Percentiles rank a stretch among this genome's conserved stretches.
Conservation (phyloP, 352 stramenopile species). For the Globisporangium splendens region DNA sequence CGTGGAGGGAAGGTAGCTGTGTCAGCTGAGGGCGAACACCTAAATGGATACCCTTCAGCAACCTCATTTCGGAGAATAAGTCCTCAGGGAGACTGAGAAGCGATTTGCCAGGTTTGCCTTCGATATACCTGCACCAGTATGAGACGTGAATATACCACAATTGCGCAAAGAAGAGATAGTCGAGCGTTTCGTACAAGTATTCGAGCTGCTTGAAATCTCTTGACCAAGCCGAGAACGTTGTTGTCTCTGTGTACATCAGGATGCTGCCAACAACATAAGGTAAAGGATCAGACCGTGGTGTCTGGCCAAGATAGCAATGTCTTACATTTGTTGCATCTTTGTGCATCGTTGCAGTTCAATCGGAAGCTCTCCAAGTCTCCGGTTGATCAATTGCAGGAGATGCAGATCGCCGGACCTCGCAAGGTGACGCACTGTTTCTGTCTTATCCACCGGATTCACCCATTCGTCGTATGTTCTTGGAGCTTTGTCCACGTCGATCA, state of each 20-base stretch:
- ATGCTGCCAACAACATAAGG: neutral
- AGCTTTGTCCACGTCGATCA: slow-evolving; percentile 23
- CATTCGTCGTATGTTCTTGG: slow-evolving; percentile 20
- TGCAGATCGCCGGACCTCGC: slow-evolving; percentile 16
- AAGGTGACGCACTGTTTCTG: slow-evolving; percentile 11
- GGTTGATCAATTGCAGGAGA: slow-evolving; percentile 25
- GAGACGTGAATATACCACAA: too few species aligned
- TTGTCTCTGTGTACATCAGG: slow-evolving; percentile 9
- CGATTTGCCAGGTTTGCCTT: neutral
- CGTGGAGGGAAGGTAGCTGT: slow-evolving; percentile 5
- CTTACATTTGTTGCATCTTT: neutral
- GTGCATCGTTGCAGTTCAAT: slow-evolving; percentile 16
- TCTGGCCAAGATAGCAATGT: neutral
- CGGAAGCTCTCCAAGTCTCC: slow-evolving; percentile 12
- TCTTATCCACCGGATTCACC: slow-evolving; percentile 21
- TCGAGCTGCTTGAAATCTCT: slow-evolving; percentile 7
- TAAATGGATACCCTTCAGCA: slow-evolving; percentile 1
- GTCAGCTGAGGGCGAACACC: neutral
- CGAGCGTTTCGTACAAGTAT: slow-evolving; percentile 2
- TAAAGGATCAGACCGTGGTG: too few species aligned
- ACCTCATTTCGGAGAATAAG: slow-evolving; percentile 6
- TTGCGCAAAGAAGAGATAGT: neutral
- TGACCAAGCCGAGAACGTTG: neutral
- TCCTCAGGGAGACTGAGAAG: slow-evolving; percentile 3
- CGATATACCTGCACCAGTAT: neutral